Conservation (phyloP, 305 asterid species). For the Fraxinus greggii region DNA sequence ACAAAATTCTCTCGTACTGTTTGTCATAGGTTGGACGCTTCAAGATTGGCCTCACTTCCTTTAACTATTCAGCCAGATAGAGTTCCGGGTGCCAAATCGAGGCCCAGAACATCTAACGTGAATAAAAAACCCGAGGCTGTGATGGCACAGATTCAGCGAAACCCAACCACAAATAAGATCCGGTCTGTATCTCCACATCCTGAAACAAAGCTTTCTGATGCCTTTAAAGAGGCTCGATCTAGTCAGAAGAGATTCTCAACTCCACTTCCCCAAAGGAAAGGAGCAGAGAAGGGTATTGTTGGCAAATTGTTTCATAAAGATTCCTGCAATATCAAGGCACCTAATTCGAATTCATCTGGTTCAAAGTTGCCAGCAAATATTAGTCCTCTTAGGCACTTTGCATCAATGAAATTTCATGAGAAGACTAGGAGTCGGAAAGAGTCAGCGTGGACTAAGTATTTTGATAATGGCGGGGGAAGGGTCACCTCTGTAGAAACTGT, state of each 20-base stretch:
- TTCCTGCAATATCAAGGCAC: constrained; percentile 32
- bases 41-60: constrained; percentile 49
- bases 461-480: constrained; percentile 73
- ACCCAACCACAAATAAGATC: constrained; percentile 42
- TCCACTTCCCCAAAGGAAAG: constrained; percentile 57
- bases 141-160: constrained; percentile 38
- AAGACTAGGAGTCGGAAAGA: constrained; percentile 56
- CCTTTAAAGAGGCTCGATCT: constrained; percentile 73
- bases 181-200: constrained; percentile 77
- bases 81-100: constrained; percentile 30
- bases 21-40: constrained; percentile 67
- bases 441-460: constrained; percentile 63
- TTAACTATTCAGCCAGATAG: constrained; percentile 31
- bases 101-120: constrained; percentile 23
- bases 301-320: constrained; percentile 43
- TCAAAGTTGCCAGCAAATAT: constrained; percentile 30
- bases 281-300: constrained; percentile 39
- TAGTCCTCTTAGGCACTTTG: constrained; percentile 57
- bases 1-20: constrained; percentile 74
- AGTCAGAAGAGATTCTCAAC: constrained; percentile 65
- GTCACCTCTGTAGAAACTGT: constrained; percentile 65
- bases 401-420: constrained; percentile 47
- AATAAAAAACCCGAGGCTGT: constrained; percentile 33
- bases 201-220: constrained; percentile 49
- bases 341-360: constrained; percentile 22